phyloP scores from a whole-genome alignment of 2,329 filamentous ascomycete species.

The Penicillium sp. region DNA sequence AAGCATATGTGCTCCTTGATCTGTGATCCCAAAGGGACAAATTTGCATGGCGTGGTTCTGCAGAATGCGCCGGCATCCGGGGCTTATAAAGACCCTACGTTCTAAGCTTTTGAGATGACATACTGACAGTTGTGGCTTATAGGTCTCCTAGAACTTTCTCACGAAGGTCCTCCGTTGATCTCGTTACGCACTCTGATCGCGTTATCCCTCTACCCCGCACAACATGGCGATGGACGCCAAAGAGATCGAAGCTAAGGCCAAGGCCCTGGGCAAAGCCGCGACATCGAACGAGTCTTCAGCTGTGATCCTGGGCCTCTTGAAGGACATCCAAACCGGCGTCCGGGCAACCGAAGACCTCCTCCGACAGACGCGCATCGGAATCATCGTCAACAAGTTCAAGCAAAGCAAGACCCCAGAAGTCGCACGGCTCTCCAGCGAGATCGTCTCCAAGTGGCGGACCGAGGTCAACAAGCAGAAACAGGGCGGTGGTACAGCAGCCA shows the following conservation, averaged over 20 bases:
- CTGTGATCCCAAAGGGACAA: background rate
- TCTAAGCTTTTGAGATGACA: background rate
- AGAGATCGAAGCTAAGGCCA: conserved; percentile 74
- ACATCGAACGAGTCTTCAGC: conserved; percentile 70
- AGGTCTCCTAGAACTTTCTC: background rate
- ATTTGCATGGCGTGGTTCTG: background rate
- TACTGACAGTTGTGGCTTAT: background rate
- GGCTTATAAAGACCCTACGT: background rate
- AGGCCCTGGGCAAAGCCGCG: conserved; percentile 77
- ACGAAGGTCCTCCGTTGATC: background rate
- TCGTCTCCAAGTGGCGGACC: conserved; percentile 68
- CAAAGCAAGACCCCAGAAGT: conserved; percentile 73
- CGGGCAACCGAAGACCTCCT: conserved; percentile 86
- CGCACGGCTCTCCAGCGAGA: conserved; percentile 71
- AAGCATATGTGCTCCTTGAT: background rate
- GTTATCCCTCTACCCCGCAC: background rate
- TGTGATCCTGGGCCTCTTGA: conserved; percentile 71
- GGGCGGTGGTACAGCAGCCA: conserved; percentile 40
- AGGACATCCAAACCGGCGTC: conserved; percentile 75
- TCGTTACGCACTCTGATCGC: background rate
- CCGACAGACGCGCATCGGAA: conserved; percentile 85
- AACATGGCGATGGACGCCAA: conserved; percentile 68
- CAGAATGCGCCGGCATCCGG: conserved; percentile 10
- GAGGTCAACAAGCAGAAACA: conserved; percentile 52
- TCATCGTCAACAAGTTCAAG: conserved; percentile 83